phyloP scores from a whole-genome alignment of 1,284 basidiomycete species.

The Melampsora americana region DNA sequence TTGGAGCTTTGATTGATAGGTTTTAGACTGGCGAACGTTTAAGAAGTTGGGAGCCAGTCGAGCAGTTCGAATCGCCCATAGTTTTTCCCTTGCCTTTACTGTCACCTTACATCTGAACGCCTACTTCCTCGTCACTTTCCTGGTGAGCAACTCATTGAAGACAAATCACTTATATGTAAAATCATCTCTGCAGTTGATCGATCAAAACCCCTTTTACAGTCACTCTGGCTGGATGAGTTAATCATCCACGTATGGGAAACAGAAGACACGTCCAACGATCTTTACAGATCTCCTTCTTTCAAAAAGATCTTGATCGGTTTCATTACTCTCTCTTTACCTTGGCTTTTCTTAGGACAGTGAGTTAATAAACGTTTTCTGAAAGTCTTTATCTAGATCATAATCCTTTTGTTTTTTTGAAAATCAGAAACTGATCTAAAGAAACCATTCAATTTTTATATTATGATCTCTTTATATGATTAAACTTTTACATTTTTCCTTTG shows the following conservation, averaged over 20 bases:
- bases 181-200: too few species aligned
- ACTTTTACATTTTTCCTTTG: too few species aligned
- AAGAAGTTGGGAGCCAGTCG: constrained; percentile 33
- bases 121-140: constrained; percentile 27
- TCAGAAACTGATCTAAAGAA: not conserved
- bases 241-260: constrained; percentile 8
- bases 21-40: constrained; percentile 40
- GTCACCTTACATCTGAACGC: constrained; percentile 39
- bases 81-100: constrained; percentile 25
- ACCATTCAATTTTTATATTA: too few species aligned
- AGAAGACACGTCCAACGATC: not conserved
- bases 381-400: not conserved
- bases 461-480: too few species aligned
- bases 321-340: constrained; percentile 27
- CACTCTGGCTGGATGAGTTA: constrained; percentile 34
- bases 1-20: constrained; percentile 7
- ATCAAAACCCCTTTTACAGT: constrained; percentile 1
- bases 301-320: constrained; percentile 3
- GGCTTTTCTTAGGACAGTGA: constrained; percentile 41
- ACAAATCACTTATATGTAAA: not conserved
- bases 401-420: too few species aligned
- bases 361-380: not conserved
- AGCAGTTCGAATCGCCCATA: constrained; percentile 29
- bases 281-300: not conserved
- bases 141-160: constrained; percentile 7